Evolutionary conservation across 495 filamentous ascomycete species (phyloP).

Genomic region (Penicillium roqueforti): DNA sequence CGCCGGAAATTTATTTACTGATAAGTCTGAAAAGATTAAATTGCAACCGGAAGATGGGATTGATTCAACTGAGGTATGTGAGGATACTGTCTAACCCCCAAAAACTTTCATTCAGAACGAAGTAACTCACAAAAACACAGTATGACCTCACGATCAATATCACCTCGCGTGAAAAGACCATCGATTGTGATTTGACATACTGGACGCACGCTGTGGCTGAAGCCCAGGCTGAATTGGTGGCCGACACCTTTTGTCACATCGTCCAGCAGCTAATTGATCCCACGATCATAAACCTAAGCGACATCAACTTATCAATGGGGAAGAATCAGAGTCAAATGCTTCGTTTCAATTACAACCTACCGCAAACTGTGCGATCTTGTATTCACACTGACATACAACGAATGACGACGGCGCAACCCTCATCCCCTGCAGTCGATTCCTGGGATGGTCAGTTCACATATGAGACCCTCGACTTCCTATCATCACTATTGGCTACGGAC

Average conservation of each 20-base stretch:
- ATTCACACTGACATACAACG: not conserved
- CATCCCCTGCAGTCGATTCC: too few species aligned
- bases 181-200: constrained; percentile 20
- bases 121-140: constrained; percentile 5
- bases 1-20: not conserved
- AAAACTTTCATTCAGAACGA: too few species aligned
- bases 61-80: constrained; percentile 12
- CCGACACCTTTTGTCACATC: constrained; percentile 8
- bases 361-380: too few species aligned
- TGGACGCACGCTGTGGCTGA: constrained; percentile 18
- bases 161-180: constrained; percentile 28
- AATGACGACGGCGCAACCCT: too few species aligned
- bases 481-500: constrained; percentile 28
- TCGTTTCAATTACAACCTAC: too few species aligned
- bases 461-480: constrained; percentile 2
- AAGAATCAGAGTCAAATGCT: constrained; percentile 1
- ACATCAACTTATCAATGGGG: constrained; percentile 14
- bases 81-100: too few species aligned
- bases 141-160: constrained; percentile 52
- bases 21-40: not conserved
- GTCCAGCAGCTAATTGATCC: constrained; percentile 8
- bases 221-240: constrained; percentile 17
- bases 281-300: not conserved
- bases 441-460: constrained; percentile 50
- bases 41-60: not conserved